phyloP scores from a whole-genome alignment of 306 rosid genomes.

The Neltuma alba region DNA sequence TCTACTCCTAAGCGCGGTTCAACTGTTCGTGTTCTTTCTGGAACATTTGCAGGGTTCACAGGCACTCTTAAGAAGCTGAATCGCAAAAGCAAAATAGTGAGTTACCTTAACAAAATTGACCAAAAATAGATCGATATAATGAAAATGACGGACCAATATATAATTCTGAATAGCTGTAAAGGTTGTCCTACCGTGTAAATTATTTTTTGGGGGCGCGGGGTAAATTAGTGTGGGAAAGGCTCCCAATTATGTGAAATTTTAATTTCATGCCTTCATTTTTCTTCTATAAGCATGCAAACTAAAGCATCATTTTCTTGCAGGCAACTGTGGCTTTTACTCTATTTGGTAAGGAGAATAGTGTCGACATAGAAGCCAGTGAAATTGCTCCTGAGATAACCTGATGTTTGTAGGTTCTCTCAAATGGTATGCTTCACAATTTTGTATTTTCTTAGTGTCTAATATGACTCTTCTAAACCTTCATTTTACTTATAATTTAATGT shows the following conservation, averaged over 20 bases:
- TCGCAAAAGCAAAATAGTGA: slow-evolving; percentile 69
- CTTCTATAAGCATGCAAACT: slow-evolving; percentile 23
- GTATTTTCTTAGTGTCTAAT: neutral
- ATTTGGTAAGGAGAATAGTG: slow-evolving; percentile 88
- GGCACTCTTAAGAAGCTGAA: slow-evolving; percentile 82
- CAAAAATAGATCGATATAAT: slow-evolving; percentile 14
- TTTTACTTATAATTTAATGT: neutral
- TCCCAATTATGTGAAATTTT: neutral
- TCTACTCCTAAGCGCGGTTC: slow-evolving; percentile 59
- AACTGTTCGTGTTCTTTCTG: slow-evolving; percentile 65
- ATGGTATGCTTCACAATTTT: slow-evolving; percentile 46
- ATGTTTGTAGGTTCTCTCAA: slow-evolving; percentile 26
- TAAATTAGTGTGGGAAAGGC: neutral
- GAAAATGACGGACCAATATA: slow-evolving; percentile 4
- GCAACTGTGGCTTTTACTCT: slow-evolving; percentile 74
- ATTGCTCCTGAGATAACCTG: slow-evolving; percentile 55
- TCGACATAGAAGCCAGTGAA: slow-evolving; percentile 64
- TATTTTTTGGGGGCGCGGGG: too few species aligned
- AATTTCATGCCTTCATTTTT: neutral
- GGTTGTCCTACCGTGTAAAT: slow-evolving; percentile 17
- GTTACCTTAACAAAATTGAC: slow-evolving; percentile 32
- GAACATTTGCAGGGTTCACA: slow-evolving; percentile 67
- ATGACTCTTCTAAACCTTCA: slow-evolving; percentile 17
- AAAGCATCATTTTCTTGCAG: slow-evolving; percentile 58
- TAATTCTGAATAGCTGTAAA: slow-evolving; percentile 6